A percentile compares a stretch with the other conserved stretches of the same genome.
phyloP scores from a whole-genome alignment of 345 rosid genomes.

The Erysimum cheiranthoides region DNA sequence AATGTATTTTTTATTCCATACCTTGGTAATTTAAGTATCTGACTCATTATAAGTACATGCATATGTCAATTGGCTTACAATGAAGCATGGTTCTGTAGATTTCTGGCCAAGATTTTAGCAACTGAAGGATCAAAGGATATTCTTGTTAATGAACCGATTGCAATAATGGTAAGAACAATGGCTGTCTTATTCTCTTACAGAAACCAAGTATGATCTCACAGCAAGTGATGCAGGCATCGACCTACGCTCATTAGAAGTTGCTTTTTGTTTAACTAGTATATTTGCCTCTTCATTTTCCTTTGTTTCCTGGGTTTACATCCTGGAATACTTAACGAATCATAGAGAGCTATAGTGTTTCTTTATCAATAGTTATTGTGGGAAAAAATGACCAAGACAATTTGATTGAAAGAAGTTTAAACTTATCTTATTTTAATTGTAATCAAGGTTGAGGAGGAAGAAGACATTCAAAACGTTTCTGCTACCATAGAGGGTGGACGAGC shows the following conservation, averaged over 20 bases:
- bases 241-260: constrained; percentile 4
- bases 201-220: constrained; percentile 21
- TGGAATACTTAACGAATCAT: constrained; percentile 12
- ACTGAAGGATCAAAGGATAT: constrained; percentile 94
- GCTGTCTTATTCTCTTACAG: constrained; percentile 20
- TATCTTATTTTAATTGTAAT: constrained; percentile 44
- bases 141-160: constrained; percentile 89
- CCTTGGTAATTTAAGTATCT: constrained; percentile 31
- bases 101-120: constrained; percentile 82
- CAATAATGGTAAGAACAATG: constrained; percentile 68
- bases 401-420: constrained; percentile 23
- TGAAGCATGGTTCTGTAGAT: constrained; percentile 57
- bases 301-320: constrained; percentile 24
- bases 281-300: constrained; percentile 36
- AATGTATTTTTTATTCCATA: not conserved
- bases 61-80: constrained; percentile 36
- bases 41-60: constrained; percentile 4
- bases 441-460: constrained; percentile 91
- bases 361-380: constrained; percentile 8
- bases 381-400: constrained; percentile 15
- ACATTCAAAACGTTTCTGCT: constrained; percentile 69
- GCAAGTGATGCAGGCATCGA: constrained; percentile 18
- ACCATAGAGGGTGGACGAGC: constrained; percentile 53
- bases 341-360: constrained; percentile 17
- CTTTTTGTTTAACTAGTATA: constrained; percentile 20